Conservation (phyloP, 192 early-diverging fungal genomes). For the Linnemannia zychae region DNA sequence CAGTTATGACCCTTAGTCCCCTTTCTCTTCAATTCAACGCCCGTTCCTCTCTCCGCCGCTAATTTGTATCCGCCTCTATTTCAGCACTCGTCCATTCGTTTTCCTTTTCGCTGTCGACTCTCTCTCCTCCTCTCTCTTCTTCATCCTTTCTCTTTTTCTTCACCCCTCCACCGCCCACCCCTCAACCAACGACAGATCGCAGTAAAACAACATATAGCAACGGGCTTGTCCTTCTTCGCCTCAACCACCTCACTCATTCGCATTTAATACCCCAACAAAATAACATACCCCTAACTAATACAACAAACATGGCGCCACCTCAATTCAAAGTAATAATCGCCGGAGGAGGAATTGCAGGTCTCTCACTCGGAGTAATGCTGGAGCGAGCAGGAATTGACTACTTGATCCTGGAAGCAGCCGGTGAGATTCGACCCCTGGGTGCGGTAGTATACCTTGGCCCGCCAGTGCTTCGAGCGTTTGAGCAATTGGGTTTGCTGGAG, state of each 20-base stretch:
- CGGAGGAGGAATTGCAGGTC: conserved; percentile 46
- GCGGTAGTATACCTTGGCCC: conserved; percentile 33
- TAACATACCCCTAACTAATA: not conserved
- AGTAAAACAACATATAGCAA: not conserved
- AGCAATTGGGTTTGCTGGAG: conserved; percentile 46
- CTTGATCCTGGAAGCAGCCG: conserved; percentile 38
- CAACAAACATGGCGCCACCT: conserved; percentile 26
- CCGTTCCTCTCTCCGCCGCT: not conserved
- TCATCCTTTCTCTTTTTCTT: not conserved
- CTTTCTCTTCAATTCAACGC: not conserved
- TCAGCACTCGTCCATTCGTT: not conserved
- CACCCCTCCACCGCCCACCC: not conserved
- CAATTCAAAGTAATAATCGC: conserved; percentile 54
- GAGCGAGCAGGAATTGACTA: conserved; percentile 53
- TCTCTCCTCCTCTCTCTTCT: conserved; percentile 7
- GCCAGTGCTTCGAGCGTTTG: conserved; percentile 37
- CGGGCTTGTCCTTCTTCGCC: not conserved
- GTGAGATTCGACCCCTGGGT: conserved; percentile 24
- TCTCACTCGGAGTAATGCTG: conserved; percentile 47
- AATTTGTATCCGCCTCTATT: not conserved
- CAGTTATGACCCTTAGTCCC: not conserved
- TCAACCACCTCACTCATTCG: not conserved
- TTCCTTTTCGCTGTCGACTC: not conserved
- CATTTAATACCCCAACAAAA: not conserved
- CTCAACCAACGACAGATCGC: not conserved